phyloP scores from a whole-genome alignment of 495 filamentous ascomycete genomes.

The Hapsidospora chrysogenum region DNA sequence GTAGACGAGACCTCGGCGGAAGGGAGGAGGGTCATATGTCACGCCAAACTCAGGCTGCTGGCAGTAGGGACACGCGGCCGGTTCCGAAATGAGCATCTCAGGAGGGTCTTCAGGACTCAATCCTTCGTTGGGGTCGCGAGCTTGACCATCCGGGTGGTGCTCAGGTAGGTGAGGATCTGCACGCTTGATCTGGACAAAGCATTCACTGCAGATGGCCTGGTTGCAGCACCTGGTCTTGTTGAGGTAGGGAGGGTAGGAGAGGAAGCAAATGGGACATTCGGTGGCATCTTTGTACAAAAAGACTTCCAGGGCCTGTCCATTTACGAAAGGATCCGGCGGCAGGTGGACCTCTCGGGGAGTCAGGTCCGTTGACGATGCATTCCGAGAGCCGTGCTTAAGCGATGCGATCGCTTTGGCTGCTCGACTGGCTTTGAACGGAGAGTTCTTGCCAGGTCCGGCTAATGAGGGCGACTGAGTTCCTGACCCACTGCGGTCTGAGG shows the following conservation, averaged over 20 bases:
- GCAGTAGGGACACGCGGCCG: constrained; percentile 91
- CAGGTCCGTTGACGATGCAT: constrained; percentile 50
- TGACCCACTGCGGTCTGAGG: constrained; percentile 44
- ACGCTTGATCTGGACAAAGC: constrained; percentile 96
- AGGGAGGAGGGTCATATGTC: constrained; percentile 76
- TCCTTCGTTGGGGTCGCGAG: constrained; percentile 18
- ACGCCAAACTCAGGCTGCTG: constrained; percentile 89
- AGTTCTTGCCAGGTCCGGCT: constrained; percentile 12
- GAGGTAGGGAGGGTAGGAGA: constrained; percentile 91
- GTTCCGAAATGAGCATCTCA: constrained; percentile 67
- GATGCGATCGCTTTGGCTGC: constrained; percentile 67
- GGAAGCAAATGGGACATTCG: constrained; percentile 93
- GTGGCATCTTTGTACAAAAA: constrained; percentile 79
- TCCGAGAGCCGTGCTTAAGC: constrained; percentile 50
- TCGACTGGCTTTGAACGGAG: constrained; percentile 38
- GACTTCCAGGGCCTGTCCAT: constrained; percentile 80
- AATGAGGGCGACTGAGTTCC: constrained; percentile 41
- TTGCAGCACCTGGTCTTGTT: constrained; percentile 93
- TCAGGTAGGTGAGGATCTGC: constrained; percentile 93
- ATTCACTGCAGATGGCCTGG: constrained; percentile 95
- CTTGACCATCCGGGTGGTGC: constrained; percentile 46
- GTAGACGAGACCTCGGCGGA: constrained; percentile 70
- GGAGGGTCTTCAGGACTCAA: constrained; percentile 32
- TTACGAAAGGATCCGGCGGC: constrained; percentile 71
- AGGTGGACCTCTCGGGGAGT: constrained; percentile 60